Conservation (phyloP, 495 filamentous ascomycete species). For the Annulohypoxylon moriforme region DNA sequence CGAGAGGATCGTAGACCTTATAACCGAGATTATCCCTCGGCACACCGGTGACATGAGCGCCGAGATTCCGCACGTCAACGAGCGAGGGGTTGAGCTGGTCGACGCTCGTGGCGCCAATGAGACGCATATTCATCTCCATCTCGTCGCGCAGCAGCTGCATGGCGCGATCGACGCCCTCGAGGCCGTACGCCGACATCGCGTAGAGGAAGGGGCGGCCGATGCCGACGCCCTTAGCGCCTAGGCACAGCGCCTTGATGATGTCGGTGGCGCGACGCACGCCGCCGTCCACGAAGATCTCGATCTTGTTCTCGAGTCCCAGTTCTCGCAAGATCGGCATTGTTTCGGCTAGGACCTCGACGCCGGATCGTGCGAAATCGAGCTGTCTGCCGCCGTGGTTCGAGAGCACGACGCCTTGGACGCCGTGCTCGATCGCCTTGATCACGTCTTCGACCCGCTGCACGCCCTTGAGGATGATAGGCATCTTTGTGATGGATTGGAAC, state of each 20-base stretch:
- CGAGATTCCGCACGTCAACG: slow-evolving; percentile 79
- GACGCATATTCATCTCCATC: slow-evolving; percentile 98
- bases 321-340: slow-evolving; percentile 93
- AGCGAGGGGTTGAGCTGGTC: slow-evolving; percentile 81
- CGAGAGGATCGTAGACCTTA: slow-evolving; percentile 58
- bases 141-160: slow-evolving; percentile 97
- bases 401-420: slow-evolving; percentile 92
- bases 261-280: slow-evolving; percentile 91
- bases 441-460: slow-evolving; percentile 97
- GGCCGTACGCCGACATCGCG: slow-evolving; percentile 94
- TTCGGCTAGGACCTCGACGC: slow-evolving; percentile 93
- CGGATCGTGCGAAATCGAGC: slow-evolving; percentile 90
- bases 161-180: slow-evolving; percentile 86
- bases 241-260: slow-evolving; percentile 94
- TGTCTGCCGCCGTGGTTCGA: slow-evolving; percentile 99
- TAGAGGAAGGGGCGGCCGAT: slow-evolving; percentile 96
- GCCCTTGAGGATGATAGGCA: slow-evolving; percentile 97
- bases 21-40: slow-evolving; percentile 73
- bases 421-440: slow-evolving; percentile 80
- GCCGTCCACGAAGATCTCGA: slow-evolving; percentile 93
- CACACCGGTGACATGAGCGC: slow-evolving; percentile 72
- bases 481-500: slow-evolving; percentile 91
- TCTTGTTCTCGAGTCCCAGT: slow-evolving; percentile 80
- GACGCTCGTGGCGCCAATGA: slow-evolving; percentile 81
- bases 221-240: slow-evolving; percentile 92